Conservation (phyloP, 257 asterid species). For the Ballota nigra region DNA sequence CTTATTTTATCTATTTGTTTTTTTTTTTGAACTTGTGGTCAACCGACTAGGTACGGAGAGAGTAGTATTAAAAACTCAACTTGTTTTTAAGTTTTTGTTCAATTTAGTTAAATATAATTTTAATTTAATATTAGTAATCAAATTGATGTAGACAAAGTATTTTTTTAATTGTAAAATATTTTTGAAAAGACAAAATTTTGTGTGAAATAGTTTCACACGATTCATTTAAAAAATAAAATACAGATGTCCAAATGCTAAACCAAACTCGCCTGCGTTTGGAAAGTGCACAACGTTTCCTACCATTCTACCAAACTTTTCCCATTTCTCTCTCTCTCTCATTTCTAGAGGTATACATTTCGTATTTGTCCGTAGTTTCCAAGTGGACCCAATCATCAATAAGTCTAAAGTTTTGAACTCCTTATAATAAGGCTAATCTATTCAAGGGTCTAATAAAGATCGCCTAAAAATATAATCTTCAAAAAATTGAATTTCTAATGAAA, state of each 20-base stretch:
- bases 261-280: constrained; percentile 2
- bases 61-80: no score
- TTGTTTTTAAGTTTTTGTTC: no score
- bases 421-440: background rate
- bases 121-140: no score
- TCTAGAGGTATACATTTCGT: background rate
- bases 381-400: constrained; percentile 16
- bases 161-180: no score
- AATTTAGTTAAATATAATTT: no score
- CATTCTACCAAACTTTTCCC: constrained; percentile 20
- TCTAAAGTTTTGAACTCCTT: background rate
- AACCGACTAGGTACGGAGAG: no score
- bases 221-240: background rate
- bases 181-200: no score
- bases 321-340: background rate
- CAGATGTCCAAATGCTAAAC: constrained; percentile 12
- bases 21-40: no score
- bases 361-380: background rate
- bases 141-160: no score
- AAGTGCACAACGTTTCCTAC: constrained; percentile 20
- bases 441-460: background rate
- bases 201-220: no score
- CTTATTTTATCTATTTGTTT: no score
- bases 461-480: background rate
- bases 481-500: background rate